These are phyloP conservation scores for Hordeum marinum DNA, from an alignment of 176 grass and related monocot genomes.

Conservation along the genomic window DNA sequence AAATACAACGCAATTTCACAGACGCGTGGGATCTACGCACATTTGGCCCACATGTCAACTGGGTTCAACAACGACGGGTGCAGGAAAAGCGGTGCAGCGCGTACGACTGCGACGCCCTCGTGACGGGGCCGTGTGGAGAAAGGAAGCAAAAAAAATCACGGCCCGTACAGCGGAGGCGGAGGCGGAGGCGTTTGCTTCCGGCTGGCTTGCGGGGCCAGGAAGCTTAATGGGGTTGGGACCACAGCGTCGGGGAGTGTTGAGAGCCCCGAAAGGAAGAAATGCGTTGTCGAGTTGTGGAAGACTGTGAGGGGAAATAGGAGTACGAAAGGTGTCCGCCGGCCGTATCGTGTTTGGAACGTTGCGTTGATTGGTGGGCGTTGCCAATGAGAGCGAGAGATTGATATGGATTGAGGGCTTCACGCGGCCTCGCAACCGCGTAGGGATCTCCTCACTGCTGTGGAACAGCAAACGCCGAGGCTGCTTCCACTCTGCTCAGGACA, in stretches of 20 bases:
- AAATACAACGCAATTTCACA: not conserved
- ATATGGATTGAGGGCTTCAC: not conserved
- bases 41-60: not conserved
- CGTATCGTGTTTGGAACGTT: constrained; percentile 6
- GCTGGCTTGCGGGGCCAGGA: not conserved
- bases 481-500: not conserved
- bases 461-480: not conserved
- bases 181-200: not conserved
- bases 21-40: not conserved
- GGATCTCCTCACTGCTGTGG: not conserved
- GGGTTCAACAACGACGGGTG: not conserved
- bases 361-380: constrained; percentile 2
- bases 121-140: not conserved
- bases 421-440: constrained; percentile 17
- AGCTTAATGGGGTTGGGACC: not conserved
- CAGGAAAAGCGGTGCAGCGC: not conserved
- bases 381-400: not conserved
- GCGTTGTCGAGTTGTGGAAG: not conserved
- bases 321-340: not conserved
- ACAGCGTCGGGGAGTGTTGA: not conserved
- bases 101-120: not conserved
- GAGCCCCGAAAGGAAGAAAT: not conserved
- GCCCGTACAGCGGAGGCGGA: not conserved
- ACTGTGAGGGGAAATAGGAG: not conserved
- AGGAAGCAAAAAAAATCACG: not conserved